Conservation (phyloP, 2,329 filamentous ascomycete genomes). For the Chalaropsis ovoidea region DNA sequence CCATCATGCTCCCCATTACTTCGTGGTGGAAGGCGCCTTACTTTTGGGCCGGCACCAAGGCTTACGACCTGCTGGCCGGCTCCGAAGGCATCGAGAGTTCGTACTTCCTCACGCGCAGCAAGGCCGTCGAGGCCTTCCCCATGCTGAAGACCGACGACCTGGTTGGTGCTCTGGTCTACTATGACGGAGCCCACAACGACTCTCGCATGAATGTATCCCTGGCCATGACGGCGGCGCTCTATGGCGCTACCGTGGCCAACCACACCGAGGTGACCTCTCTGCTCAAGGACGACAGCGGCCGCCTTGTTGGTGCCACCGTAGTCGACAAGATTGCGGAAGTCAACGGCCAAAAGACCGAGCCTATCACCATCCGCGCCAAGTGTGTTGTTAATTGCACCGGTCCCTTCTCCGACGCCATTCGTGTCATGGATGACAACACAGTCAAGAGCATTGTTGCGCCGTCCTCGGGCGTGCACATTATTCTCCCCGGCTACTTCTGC, state of each 20-base stretch:
- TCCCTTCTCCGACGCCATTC: conserved; percentile 75
- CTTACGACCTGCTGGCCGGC: conserved; percentile 75
- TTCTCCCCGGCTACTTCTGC: conserved; percentile 78
- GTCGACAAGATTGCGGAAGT: conserved; percentile 59
- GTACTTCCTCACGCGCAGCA: conserved; percentile 78
- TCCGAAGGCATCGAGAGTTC: conserved; percentile 81
- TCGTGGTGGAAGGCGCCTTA: conserved; percentile 71
- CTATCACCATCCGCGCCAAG: conserved; percentile 64
- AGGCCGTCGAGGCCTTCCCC: conserved; percentile 76
- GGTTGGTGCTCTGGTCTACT: conserved; percentile 77
- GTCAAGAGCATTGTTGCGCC: conserved; percentile 73
- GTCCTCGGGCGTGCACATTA: conserved; percentile 74
- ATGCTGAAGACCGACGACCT: conserved; percentile 75
- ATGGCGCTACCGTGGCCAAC: conserved; percentile 72
- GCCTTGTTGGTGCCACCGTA: conserved; percentile 61
- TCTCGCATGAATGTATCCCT: conserved; percentile 86
- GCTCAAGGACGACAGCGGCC: conserved; percentile 62
- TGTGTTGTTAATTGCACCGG: conserved; percentile 83
- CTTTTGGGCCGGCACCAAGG: conserved; percentile 68
- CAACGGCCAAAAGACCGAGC: conserved; percentile 47
- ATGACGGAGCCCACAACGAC: conserved; percentile 86
- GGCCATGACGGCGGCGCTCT: conserved; percentile 79
- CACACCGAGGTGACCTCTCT: conserved; percentile 71
- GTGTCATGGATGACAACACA: conserved; percentile 68
- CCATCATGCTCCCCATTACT: conserved; percentile 65